Conservation (phyloP, 1,139 yeast species). For the Magnusiomyces tetraspermus region DNA sequence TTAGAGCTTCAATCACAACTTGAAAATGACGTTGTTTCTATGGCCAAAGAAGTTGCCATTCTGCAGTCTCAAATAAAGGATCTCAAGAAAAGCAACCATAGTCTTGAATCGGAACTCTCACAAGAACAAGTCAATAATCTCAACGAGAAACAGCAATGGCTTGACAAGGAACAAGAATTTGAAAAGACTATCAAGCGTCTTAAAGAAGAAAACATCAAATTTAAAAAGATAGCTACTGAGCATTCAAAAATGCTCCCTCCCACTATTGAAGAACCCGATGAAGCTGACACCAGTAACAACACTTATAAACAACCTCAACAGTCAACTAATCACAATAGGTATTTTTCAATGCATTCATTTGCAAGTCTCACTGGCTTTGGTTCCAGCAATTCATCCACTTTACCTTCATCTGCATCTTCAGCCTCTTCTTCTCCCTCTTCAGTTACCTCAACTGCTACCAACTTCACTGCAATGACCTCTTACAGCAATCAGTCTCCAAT, state of each 20-base stretch:
- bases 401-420: background rate
- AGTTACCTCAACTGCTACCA: background rate
- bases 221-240: conserved; percentile 1
- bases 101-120: conserved; percentile 21
- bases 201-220: conserved; percentile 8
- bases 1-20: conserved; percentile 22
- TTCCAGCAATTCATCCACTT: background rate
- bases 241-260: background rate
- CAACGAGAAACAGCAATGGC: conserved; percentile 30
- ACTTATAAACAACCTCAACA: background rate
- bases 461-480: background rate
- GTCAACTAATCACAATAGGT: background rate
- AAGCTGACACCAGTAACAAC: background rate
- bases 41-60: conserved; percentile 20
- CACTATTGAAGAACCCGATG: background rate
- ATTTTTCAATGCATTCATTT: background rate
- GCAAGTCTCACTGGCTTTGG: background rate
- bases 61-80: conserved; percentile 22
- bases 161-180: conserved; percentile 26
- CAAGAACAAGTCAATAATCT: conserved; percentile 27
- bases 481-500: background rate
- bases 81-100: conserved; percentile 20
- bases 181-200: conserved; percentile 20
- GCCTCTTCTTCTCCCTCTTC: conserved; percentile 1
- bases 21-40: conserved; percentile 27